Evolutionary conservation across 2,329 filamentous ascomycete genomes (phyloP).

Genomic region (Epicoccum sorghinum): DNA sequence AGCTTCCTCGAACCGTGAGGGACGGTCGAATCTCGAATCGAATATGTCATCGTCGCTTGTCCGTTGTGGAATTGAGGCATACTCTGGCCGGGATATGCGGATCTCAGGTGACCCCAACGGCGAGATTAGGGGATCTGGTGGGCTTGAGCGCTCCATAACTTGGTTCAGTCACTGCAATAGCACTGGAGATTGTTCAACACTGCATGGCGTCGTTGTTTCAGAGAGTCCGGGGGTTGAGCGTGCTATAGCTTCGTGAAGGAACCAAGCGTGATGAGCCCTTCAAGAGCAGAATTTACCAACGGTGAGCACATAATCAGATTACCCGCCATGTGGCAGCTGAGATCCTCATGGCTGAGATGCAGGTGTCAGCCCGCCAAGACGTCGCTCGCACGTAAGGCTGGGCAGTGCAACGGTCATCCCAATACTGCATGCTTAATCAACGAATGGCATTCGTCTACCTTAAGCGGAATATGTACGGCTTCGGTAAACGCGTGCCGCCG

Average conservation of each 20-base stretch:
- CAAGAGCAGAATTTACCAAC: not conserved
- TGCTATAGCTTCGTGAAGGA: constrained; percentile 2
- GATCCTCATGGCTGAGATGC: constrained; percentile 23
- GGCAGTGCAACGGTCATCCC: constrained; percentile 16
- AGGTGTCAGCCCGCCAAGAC: constrained; percentile 21
- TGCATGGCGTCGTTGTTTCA: constrained; percentile 1
- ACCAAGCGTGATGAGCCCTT: no score
- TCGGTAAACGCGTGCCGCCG: not conserved
- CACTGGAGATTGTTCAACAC: constrained; percentile 6
- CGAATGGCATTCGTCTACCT: constrained; percentile 9
- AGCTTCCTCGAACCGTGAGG: constrained; percentile 25
- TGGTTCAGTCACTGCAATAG: not conserved
- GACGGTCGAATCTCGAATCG: constrained; percentile 15
- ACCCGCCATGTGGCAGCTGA: constrained; percentile 19
- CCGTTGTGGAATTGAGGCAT: constrained; percentile 23
- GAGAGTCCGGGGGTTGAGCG: not conserved
- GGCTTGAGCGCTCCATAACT: constrained; percentile 6
- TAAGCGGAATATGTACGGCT: constrained; percentile 19
- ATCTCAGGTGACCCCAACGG: constrained; percentile 24
- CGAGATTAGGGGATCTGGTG: constrained; percentile 3
- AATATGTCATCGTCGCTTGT: constrained; percentile 25
- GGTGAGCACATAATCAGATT: constrained; percentile 7
- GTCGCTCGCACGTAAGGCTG: constrained; percentile 16
- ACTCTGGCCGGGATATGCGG: constrained; percentile 21
- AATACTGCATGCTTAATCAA: constrained; percentile 1